Evolutionary conservation across 2,329 filamentous ascomycete genomes (phyloP).

Genomic region (Mariannaea sp.): DNA sequence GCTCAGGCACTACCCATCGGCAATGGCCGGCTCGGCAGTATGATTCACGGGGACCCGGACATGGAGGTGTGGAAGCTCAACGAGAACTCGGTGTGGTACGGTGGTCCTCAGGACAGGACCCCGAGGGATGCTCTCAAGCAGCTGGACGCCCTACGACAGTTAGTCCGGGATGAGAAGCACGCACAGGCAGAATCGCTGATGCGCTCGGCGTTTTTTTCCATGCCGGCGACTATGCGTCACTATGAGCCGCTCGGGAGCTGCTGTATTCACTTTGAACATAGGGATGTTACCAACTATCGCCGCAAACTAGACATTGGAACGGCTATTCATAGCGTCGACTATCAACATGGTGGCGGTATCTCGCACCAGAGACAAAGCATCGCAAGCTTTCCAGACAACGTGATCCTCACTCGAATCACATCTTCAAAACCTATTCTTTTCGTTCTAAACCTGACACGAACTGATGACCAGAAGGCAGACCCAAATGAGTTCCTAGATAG

Average conservation of each 20-base stretch:
- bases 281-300: conserved; percentile 40
- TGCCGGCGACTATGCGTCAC: conserved; percentile 36
- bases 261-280: conserved; percentile 46
- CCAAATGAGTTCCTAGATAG: conserved; percentile 36
- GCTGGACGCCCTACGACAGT: conserved; percentile 25
- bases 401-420: conserved; percentile 37
- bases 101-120: conserved; percentile 49
- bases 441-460: conserved; percentile 32
- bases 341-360: conserved; percentile 41
- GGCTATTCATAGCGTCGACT: conserved; percentile 45
- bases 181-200: conserved; percentile 33
- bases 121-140: conserved; percentile 38
- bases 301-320: conserved; percentile 47
- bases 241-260: conserved; percentile 42
- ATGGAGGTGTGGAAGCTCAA: conserved; percentile 51
- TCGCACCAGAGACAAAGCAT: conserved; percentile 45
- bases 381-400: conserved; percentile 48
- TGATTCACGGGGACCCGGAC: conserved; percentile 50
- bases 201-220: conserved; percentile 32
- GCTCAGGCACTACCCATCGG: conserved; percentile 51
- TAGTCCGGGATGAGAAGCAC: conserved; percentile 34
- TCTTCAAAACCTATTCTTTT: conserved; percentile 31
- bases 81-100: conserved; percentile 55
- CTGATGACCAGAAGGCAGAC: conserved; percentile 31
- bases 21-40: conserved; percentile 50